A percentile compares a stretch with the other conserved stretches of the same genome.
These are phyloP conservation scores for Leptodontidium sp. DNA, from an alignment of 2,329 filamentous ascomycete genomes.

Conservation along the genomic window DNA sequence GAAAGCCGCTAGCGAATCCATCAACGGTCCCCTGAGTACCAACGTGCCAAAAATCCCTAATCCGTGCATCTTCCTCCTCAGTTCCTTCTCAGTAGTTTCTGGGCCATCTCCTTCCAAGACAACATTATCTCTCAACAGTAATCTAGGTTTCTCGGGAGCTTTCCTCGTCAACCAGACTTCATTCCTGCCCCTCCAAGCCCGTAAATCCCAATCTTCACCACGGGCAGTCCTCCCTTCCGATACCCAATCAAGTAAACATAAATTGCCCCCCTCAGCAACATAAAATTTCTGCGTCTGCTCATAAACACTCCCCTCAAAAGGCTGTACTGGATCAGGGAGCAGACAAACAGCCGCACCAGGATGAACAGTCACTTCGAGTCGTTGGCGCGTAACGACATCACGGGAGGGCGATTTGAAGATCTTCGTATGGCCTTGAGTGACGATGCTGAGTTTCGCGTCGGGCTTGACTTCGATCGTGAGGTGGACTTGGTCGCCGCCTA, in stretches of 20 bases:
- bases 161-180: constrained; percentile 73
- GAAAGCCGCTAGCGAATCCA: constrained; percentile 72
- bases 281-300: constrained; percentile 84
- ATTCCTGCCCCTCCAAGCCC: constrained; percentile 82
- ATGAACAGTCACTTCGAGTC: constrained; percentile 59
- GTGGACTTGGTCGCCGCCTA: constrained; percentile 84
- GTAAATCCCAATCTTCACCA: constrained; percentile 88
- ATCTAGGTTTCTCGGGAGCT: constrained; percentile 56
- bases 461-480: constrained; percentile 72
- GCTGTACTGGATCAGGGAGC: constrained; percentile 92
- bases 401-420: constrained; percentile 81
- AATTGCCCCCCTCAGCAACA: constrained; percentile 61
- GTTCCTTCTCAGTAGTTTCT: constrained; percentile 48
- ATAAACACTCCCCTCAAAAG: constrained; percentile 85
- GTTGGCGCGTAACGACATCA: constrained; percentile 65
- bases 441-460: constrained; percentile 71
- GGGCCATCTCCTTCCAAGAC: constrained; percentile 69
- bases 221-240: constrained; percentile 84
- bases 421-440: constrained; percentile 87
- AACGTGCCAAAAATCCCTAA: constrained; percentile 85
- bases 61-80: constrained; percentile 73
- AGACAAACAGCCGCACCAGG: constrained; percentile 65
- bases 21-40: constrained; percentile 78
- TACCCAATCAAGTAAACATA: constrained; percentile 94
- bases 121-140: constrained; percentile 87